A percentile compares a stretch with the other conserved stretches of the same genome.
These are phyloP conservation scores for Leccinum subatratum DNA, from an alignment of 1,284 basidiomycete genomes.

Conservation along the genomic window DNA sequence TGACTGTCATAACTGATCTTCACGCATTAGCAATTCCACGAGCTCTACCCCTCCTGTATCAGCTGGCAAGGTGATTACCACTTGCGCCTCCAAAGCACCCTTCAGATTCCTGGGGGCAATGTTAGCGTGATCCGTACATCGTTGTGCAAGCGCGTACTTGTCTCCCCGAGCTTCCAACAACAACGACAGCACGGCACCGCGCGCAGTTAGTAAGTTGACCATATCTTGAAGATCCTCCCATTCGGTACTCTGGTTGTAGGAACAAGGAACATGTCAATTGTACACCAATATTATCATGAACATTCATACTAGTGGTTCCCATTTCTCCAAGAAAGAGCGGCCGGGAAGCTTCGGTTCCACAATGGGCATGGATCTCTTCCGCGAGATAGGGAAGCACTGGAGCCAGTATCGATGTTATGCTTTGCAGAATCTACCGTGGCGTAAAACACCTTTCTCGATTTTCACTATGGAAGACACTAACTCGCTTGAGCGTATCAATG, in stretches of 20 bases:
- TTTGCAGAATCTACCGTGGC: conserved; percentile 56
- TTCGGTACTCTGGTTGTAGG: conserved; percentile 37
- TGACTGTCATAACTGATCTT: conserved; percentile 38
- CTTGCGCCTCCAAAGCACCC: conserved; percentile 69
- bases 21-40: conserved; percentile 41
- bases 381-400: conserved; percentile 90
- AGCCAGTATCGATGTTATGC: conserved; percentile 71
- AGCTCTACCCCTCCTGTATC: conserved; percentile 22
- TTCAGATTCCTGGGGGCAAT: conserved; percentile 51
- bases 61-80: conserved; percentile 48
- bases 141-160: conserved; percentile 44
- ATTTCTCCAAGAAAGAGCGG: conserved; percentile 62
- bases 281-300: not conserved
- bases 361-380: conserved; percentile 73
- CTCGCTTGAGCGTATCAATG: conserved; percentile 71
- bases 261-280: conserved; percentile 9
- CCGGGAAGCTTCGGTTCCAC: conserved; percentile 26
- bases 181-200: conserved; percentile 52
- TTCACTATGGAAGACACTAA: conserved; percentile 32
- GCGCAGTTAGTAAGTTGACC: conserved; percentile 51
- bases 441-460: conserved; percentile 1
- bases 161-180: conserved; percentile 68
- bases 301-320: conserved; percentile 54
- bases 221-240: conserved; percentile 63
- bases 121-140: conserved; percentile 1